Percentiles rank a stretch among this genome's conserved stretches.
These are phyloP conservation scores for Babesia ovata DNA, from an alignment of 169 alveolate species.

Conservation along the genomic window DNA sequence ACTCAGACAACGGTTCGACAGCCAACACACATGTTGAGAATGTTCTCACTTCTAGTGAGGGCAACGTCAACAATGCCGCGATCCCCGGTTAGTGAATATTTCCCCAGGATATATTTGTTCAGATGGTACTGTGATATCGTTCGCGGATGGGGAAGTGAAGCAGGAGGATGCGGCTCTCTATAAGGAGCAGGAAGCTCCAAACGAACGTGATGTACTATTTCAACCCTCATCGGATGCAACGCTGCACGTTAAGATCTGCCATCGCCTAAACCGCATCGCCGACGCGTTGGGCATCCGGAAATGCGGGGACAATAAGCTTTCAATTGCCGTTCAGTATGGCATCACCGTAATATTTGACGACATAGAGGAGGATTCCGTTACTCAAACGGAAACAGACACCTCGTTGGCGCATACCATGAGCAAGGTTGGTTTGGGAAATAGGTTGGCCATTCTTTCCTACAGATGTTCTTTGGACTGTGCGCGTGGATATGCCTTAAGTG, in stretches of 20 bases:
- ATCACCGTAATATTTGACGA: constrained; percentile 1
- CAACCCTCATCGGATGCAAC: neutral
- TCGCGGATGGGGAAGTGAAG: constrained; percentile 3
- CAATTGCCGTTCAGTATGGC: neutral
- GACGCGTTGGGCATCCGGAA: constrained; percentile 10
- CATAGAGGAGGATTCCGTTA: neutral
- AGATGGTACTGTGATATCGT: neutral
- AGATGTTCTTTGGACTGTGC: constrained; percentile 11
- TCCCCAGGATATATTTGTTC: too few relatives aligned
- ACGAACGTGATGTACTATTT: neutral
- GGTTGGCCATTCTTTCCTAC: neutral
- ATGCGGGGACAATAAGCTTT: neutral
- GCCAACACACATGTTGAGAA: too few relatives aligned
- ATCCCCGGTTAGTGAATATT: too few relatives aligned
- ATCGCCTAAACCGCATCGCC: constrained; percentile 10
- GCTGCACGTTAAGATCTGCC: constrained; percentile 1
- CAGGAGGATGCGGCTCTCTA: neutral
- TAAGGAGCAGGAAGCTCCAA: neutral
- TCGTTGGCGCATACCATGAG: neutral
- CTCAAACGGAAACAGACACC: neutral
- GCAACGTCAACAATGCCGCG: too few relatives aligned
- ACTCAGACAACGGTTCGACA: too few relatives aligned
- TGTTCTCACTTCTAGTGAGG: too few relatives aligned
- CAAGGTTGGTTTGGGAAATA: constrained; percentile 1
- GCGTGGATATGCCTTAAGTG: constrained; percentile 8